Percentiles rank a stretch among this genome's conserved stretches.
phyloP scores from a whole-genome alignment of 306 rosid genomes.

The Castanea mollissima region DNA sequence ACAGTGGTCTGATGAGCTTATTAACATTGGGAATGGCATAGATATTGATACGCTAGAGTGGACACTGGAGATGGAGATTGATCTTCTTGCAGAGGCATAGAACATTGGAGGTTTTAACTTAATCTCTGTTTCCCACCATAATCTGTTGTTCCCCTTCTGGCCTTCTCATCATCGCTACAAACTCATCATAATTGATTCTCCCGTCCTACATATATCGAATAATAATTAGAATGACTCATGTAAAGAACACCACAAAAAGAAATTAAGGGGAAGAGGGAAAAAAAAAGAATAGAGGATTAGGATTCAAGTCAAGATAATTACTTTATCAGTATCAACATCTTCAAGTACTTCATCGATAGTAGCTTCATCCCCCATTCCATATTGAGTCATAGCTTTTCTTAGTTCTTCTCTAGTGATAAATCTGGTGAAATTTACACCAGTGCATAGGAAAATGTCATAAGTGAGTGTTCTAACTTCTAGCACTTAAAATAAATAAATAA shows the following conservation, averaged over 20 bases:
- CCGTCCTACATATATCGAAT: constrained; percentile 58
- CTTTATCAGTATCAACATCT: constrained; percentile 81
- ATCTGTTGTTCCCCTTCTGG: constrained; percentile 35
- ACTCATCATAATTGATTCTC: constrained; percentile 73
- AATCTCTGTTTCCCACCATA: constrained; percentile 31
- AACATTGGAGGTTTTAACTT: not conserved
- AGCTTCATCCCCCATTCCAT: constrained; percentile 86
- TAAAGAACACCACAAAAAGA: too few species aligned
- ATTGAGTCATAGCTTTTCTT: constrained; percentile 68
- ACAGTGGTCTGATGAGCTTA: not conserved
- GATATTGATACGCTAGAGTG: not conserved
- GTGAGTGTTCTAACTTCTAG: not conserved
- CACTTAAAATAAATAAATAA: not conserved
- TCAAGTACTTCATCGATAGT: constrained; percentile 74
- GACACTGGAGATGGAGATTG: not conserved
- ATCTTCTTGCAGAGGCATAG: constrained; percentile 17
- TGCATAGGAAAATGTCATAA: not conserved
- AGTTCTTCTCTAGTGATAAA: constrained; percentile 88
- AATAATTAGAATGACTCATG: not conserved
- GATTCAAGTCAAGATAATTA: constrained; percentile 11
- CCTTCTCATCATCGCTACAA: constrained; percentile 74
- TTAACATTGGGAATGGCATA: not conserved
- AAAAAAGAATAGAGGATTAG: not conserved
- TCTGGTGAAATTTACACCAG: constrained; percentile 32
- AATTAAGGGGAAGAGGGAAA: not conserved